Evolutionary conservation across 345 rosid species (phyloP), one percentile per base, ranked within the genome.

Genomic region (Eutrema japonicum): DNA sequence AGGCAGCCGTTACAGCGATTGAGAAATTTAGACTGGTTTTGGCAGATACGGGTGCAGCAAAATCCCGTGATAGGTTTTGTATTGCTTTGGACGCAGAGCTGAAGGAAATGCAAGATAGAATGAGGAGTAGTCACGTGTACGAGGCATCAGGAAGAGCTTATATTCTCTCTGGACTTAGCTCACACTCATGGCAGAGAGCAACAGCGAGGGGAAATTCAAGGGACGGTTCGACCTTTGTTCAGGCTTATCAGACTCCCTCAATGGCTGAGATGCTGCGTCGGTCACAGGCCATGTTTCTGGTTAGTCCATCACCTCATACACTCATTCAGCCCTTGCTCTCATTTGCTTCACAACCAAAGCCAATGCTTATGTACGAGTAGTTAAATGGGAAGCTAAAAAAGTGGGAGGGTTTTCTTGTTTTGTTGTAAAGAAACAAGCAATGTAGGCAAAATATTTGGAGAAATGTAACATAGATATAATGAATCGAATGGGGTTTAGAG

Each of bases 131-230:
- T 78, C 89, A 88, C 32, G 88, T 85, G 22, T 92, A 92, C 1
- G 92, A 92, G 77, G 87, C 84, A 58, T 87, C 89, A 0, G 95
- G 98, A 10, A 82, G 98, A 62, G 98, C 95, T 42, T 92, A 88
- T 65, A 85, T 92, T 40, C 87, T 93, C 6, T 93, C 98, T 0
- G 96, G 98, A 45, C 85, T 92, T 63, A 90, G 95, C 82, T 92
- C 98, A 3, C 96, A 92, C 73, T 92, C 95, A 2, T 88, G 98
- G 98, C 96, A 92, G 76, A 83, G 98, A 83, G 96, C 96, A 40
- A 88, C 96, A 4, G 85, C 91, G 12, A 87, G 14, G 26, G 27
- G 96, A 16, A 87, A 90, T 81, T 90, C 96, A 51, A 85, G 83
- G 0, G 89, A 88, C 4, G 83, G 91, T 53, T 89, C 88, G 10